These are phyloP conservation scores for Nitzschia sp. DNA, from an alignment of 108 stramenopile species.

Conservation along the genomic window DNA sequence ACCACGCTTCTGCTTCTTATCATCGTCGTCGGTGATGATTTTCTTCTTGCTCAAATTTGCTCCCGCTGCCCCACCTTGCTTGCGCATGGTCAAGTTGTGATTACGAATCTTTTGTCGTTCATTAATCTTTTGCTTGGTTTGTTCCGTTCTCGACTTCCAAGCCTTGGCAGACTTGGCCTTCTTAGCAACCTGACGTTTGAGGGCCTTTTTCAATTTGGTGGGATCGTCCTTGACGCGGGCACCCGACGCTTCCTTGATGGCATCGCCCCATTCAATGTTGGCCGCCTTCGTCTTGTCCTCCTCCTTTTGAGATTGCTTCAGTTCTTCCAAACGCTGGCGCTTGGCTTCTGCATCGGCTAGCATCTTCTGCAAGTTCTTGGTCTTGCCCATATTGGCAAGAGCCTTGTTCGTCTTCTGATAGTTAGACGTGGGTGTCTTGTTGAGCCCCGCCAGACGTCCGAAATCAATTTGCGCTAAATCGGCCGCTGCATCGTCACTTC, in stretches of 20 bases:
- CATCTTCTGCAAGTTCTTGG: constrained; percentile 81
- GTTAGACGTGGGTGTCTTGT: constrained; percentile 33
- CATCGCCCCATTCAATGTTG: constrained; percentile 79
- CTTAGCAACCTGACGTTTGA: constrained; percentile 86
- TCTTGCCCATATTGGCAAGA: constrained; percentile 66
- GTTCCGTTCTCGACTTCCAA: constrained; percentile 81
- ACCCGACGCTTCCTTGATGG: constrained; percentile 69
- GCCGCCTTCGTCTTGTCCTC: constrained; percentile 76
- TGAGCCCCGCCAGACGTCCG: constrained; percentile 78
- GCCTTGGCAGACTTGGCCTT: constrained; percentile 80
- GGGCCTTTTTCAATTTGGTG: constrained; percentile 75
- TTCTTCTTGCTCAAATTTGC: constrained; percentile 80
- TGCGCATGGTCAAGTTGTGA: constrained; percentile 80
- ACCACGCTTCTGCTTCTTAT: constrained; percentile 25
- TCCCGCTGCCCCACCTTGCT: constrained; percentile 70
- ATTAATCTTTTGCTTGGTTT: constrained; percentile 59
- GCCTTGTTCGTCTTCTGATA: constrained; percentile 65
- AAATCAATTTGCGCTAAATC: constrained; percentile 81
- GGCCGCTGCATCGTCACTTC: constrained; percentile 18
- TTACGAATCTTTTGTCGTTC: constrained; percentile 84
- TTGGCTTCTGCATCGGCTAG: constrained; percentile 87
- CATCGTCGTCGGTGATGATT: constrained; percentile 57
- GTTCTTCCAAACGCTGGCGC: constrained; percentile 65
- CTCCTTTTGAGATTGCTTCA: constrained; percentile 64
- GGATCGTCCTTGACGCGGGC: constrained; percentile 83